Base-by-base conservation (phyloP, 306 rosid species). In the Quercus glauca region DNA sequence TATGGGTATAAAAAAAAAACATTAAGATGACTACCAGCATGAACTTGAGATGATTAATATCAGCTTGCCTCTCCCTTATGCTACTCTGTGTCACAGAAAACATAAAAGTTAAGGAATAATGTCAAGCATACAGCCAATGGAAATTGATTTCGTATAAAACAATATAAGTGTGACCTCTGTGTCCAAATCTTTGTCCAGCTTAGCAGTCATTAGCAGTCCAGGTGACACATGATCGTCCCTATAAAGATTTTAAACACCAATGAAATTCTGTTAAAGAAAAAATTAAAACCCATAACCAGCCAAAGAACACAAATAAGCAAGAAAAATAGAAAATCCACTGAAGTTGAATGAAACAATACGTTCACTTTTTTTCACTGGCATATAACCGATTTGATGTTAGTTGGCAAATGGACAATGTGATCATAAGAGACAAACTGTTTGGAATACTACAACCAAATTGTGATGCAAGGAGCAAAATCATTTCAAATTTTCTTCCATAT, bases 21-120 rank as follows among this genome's bases (percentile, higher is more conserved):
- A 61, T 52, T 55, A 84, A 65, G 76, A 75, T 73, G 61, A 80
- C 71, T 91, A 95, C 99, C 99, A 95, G 91, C 94, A 89, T 88
- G 82, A 79, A 82, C 81, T 91, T 95, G 80, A 95, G 98, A 81
- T 78, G 85, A 65, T 83, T 84, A 73, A 90, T 84, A 86, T 89
- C 98, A 69, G 78, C 87, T 83, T 88, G 87, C 56, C 79, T 85
- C 74, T 79, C 88, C 83, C 58, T 75, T 71, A 78, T 81, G 74
- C 83, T 80, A 68, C 80, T 85, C 99, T 95, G 91, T 59, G 64
- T 35, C 73, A 81, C 69, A 75, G 64, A 85, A 56, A 56, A 81
- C 64, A 58, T 19, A 78, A 76, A 56, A 60, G 28, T 76, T 23
- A 80, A 58, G 65, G 80, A 86, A 71, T 25, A 75, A 74, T 80